Percentiles rank a stretch among this genome's conserved stretches.
Conservation (phyloP, 2,329 filamentous ascomycete species). For the Anisogramma anomala region DNA sequence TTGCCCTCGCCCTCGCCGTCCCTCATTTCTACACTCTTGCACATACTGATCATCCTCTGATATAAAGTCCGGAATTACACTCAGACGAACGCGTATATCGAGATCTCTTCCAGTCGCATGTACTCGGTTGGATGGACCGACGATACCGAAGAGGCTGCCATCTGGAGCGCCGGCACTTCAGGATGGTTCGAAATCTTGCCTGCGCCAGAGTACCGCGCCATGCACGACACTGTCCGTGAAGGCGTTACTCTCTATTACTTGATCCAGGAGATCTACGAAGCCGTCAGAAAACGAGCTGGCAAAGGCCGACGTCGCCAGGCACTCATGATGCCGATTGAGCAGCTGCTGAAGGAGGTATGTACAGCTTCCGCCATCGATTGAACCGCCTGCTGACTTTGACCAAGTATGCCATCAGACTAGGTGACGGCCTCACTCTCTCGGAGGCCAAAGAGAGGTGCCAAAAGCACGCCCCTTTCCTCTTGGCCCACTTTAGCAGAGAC, state of each 20-base stretch:
- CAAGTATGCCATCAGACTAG: slow-evolving; percentile 39
- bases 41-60: slow-evolving; percentile 2
- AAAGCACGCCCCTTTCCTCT: slow-evolving; percentile 39
- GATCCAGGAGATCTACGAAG: slow-evolving; percentile 45
- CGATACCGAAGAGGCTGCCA: slow-evolving; percentile 33
- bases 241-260: slow-evolving; percentile 54
- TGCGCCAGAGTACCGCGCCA: slow-evolving; percentile 40
- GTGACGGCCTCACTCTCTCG: slow-evolving; percentile 39
- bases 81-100: slow-evolving; percentile 31
- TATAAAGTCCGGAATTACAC: slow-evolving; percentile 24
- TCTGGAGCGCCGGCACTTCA: slow-evolving; percentile 54
- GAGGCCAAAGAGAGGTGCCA: slow-evolving; percentile 37
- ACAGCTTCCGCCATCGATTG: background rate
- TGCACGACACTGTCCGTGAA: slow-evolving; percentile 49
- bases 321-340: slow-evolving; percentile 20
- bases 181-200: slow-evolving; percentile 61
- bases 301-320: slow-evolving; percentile 25
- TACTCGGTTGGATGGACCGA: slow-evolving; percentile 47
- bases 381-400: slow-evolving; percentile 5
- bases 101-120: slow-evolving; percentile 36
- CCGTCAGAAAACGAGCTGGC: slow-evolving; percentile 15
- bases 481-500: slow-evolving; percentile 38
- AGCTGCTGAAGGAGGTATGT: slow-evolving; percentile 27
- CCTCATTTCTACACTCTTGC: background rate
- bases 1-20: no score